Percentiles rank a stretch among this genome's conserved stretches.
phyloP scores from a whole-genome alignment of 352 stramenopile genomes.

The Globisporangium yorkense region DNA sequence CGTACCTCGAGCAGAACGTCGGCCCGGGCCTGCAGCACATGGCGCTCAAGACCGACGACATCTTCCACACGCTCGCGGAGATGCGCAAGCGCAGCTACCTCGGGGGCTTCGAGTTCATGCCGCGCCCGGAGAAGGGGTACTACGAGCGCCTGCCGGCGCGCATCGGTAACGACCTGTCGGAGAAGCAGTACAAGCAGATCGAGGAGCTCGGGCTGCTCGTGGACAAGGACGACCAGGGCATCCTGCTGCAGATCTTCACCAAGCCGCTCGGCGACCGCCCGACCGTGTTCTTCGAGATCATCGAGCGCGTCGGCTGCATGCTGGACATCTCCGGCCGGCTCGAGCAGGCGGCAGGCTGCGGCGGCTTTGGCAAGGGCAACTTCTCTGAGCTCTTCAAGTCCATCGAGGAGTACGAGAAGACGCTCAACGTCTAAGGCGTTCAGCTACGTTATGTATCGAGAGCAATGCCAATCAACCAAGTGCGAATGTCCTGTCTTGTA shows the following conservation, averaged over 20 bases:
- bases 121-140: slow-evolving; percentile 80
- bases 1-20: slow-evolving; percentile 94
- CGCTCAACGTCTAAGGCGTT: slow-evolving; percentile 55
- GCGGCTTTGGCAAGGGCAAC: slow-evolving; percentile 91
- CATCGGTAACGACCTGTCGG: slow-evolving; percentile 74
- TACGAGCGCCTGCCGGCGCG: slow-evolving; percentile 86
- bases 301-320: slow-evolving; percentile 91
- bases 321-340: slow-evolving; percentile 54
- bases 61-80: slow-evolving; percentile 90
- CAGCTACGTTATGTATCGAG: too few relatives aligned
- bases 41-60: slow-evolving; percentile 95
- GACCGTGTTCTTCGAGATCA: slow-evolving; percentile 92
- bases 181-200: slow-evolving; percentile 88
- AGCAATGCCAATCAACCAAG: neutral
- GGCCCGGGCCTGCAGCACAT: slow-evolving; percentile 95
- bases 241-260: slow-evolving; percentile 92
- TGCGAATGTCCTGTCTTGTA: too few relatives aligned
- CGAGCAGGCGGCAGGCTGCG: slow-evolving; percentile 73
- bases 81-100: slow-evolving; percentile 72
- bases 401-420: slow-evolving; percentile 89
- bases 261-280: slow-evolving; percentile 82
- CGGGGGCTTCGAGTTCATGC: slow-evolving; percentile 86
- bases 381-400: slow-evolving; percentile 92
- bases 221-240: slow-evolving; percentile 93
- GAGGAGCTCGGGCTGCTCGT: slow-evolving; percentile 91